phyloP scores from a whole-genome alignment of 73 alveolate genomes.

The Urostyla sp. region DNA sequence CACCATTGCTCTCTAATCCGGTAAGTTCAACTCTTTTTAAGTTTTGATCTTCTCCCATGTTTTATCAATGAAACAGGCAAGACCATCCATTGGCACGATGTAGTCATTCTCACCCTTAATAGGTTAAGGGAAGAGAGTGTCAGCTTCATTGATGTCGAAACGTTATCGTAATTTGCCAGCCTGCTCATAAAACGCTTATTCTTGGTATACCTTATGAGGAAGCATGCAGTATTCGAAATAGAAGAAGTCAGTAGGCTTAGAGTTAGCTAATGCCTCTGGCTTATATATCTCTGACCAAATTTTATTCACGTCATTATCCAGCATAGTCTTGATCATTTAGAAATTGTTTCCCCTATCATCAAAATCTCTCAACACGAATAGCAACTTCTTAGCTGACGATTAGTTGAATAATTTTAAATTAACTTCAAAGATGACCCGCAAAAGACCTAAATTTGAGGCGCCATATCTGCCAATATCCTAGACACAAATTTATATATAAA shows the following conservation, averaged over 20 bases:
- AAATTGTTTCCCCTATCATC: slow-evolving; percentile 73
- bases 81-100: slow-evolving; percentile 89
- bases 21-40: slow-evolving; percentile 83
- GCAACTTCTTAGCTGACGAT: slow-evolving; percentile 76
- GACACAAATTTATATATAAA: background rate
- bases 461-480: slow-evolving; percentile 88
- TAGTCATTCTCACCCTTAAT: slow-evolving; percentile 26
- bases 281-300: slow-evolving; percentile 87
- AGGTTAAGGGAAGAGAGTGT: slow-evolving; percentile 50
- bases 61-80: slow-evolving; percentile 64
- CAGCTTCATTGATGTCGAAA: slow-evolving; percentile 35
- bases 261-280: slow-evolving; percentile 70
- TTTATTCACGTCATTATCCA: slow-evolving; percentile 70
- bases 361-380: slow-evolving; percentile 89
- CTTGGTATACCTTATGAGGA: slow-evolving; percentile 82
- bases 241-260: slow-evolving; percentile 77
- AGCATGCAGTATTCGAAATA: slow-evolving; percentile 85
- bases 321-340: slow-evolving; percentile 56
- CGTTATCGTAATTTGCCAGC: slow-evolving; percentile 64
- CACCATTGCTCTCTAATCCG: slow-evolving; percentile 84
- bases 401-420: slow-evolving; percentile 85
- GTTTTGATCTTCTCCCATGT: slow-evolving; percentile 79
- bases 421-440: slow-evolving; percentile 89
- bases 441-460: slow-evolving; percentile 87
- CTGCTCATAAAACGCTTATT: slow-evolving; percentile 73